These are phyloP conservation scores for Ambrosia artemisiifolia DNA, from an alignment of 129 eudicot species.

Conservation along the genomic window DNA sequence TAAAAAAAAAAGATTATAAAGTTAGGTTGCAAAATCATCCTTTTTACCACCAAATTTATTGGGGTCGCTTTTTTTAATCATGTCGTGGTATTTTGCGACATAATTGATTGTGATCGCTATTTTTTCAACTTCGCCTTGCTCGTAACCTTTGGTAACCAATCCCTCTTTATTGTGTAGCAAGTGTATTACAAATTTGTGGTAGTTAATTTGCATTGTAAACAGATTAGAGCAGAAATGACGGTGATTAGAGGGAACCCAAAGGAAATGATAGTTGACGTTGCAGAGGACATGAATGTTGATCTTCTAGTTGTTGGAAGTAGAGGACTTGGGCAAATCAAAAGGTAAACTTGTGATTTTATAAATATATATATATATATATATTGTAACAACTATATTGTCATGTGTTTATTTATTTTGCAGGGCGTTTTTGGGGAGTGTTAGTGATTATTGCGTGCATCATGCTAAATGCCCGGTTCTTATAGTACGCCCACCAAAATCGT, in stretches of 20 bases:
- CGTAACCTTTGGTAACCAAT: neutral
- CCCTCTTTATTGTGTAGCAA: neutral
- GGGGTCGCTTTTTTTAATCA: too few relatives aligned
- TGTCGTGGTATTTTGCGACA: neutral
- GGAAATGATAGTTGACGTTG: constrained; percentile 44
- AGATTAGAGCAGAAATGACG: constrained; percentile 28
- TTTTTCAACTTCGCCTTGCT: neutral
- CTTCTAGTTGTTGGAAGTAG: constrained; percentile 34
- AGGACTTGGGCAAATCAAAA: constrained; percentile 49
- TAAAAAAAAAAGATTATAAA: too few relatives aligned
- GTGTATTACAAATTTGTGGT: neutral
- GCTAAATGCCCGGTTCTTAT: constrained; percentile 42
- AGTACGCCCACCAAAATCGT: constrained; percentile 31
- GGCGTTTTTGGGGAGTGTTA: constrained; percentile 64
- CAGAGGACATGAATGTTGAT: constrained; percentile 33
- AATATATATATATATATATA: too few relatives aligned
- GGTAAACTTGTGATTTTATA: constrained; percentile 21
- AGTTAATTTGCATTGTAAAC: neutral
- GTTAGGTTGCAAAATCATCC: too few relatives aligned
- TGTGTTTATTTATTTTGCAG: constrained; percentile 21
- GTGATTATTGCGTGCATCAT: constrained; percentile 60
- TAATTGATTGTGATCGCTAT: neutral
- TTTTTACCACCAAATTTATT: too few relatives aligned
- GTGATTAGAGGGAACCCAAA: constrained; percentile 41
- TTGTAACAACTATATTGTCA: too few relatives aligned